Percentiles rank a stretch among this genome's conserved stretches.
Conservation (phyloP, 805 yeast species). For the Cyberlindnera galapagoensis region DNA sequence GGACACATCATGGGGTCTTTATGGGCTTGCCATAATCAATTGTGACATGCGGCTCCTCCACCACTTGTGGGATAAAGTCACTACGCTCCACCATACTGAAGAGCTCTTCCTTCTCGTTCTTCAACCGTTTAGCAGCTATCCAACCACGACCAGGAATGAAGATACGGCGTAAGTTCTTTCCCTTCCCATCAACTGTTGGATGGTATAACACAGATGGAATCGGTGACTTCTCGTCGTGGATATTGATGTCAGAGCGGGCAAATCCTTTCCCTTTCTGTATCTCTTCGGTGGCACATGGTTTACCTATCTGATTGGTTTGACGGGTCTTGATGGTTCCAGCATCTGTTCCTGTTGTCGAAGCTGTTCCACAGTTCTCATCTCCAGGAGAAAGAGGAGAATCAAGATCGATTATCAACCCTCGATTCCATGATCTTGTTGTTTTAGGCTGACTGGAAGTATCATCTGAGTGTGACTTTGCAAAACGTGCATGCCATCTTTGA, state of each 20-base stretch:
- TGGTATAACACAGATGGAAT: slow-evolving; percentile 19
- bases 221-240: slow-evolving; percentile 16
- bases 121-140: slow-evolving; percentile 28
- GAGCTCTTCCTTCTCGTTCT: slow-evolving; percentile 13
- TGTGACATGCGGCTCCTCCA: too few species aligned
- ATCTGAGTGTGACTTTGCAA: too few species aligned
- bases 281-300: slow-evolving; percentile 7
- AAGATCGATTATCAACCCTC: slow-evolving; percentile 1
- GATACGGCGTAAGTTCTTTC: slow-evolving; percentile 36
- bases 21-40: too few species aligned
- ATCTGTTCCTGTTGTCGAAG: background rate
- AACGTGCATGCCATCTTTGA: slow-evolving; percentile 8
- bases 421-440: background rate
- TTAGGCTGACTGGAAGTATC: too few species aligned
- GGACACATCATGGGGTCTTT: too few species aligned
- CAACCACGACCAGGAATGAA: slow-evolving; percentile 47
- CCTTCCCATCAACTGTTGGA: slow-evolving; percentile 28
- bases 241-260: slow-evolving; percentile 19
- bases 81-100: background rate
- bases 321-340: background rate
- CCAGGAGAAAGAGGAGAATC: slow-evolving; percentile 1
- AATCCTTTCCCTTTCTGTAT: too few species aligned
- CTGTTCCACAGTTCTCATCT: background rate
- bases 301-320: background rate
- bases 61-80: too few species aligned